A percentile compares a stretch with the other conserved stretches of the same genome.
phyloP scores from a whole-genome alignment of 2,329 filamentous ascomycete species.

The Fusarium sp. region DNA sequence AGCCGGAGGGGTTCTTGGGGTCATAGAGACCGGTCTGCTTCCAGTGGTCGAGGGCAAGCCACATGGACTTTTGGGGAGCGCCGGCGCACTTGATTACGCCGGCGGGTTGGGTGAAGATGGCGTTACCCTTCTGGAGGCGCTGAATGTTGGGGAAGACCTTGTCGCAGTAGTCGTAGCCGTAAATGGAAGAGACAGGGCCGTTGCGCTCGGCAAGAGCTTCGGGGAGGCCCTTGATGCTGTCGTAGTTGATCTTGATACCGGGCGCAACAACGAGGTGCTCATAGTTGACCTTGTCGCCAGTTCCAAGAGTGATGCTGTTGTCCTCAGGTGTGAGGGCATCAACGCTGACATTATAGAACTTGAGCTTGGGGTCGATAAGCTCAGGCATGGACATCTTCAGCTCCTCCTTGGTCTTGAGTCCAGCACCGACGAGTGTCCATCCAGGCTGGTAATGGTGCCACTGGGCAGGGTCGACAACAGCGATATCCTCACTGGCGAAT shows the following conservation, averaged over 20 bases:
- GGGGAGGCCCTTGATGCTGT: conserved; percentile 62
- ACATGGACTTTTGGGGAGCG: conserved; percentile 70
- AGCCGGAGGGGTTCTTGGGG: conserved; percentile 48
- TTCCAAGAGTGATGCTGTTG: conserved; percentile 63
- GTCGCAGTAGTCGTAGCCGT: conserved; percentile 63
- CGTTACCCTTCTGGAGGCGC: conserved; percentile 58
- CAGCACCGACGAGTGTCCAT: conserved; percentile 74
- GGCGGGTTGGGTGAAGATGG: conserved; percentile 68
- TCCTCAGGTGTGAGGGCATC: conserved; percentile 61
- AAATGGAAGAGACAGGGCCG: conserved; percentile 64
- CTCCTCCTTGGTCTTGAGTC: conserved; percentile 69
- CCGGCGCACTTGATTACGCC: conserved; percentile 69
- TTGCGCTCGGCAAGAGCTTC: conserved; percentile 61
- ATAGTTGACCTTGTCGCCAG: conserved; percentile 66
- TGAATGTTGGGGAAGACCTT: conserved; percentile 62
- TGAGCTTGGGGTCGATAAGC: conserved; percentile 67
- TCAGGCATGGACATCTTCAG: conserved; percentile 59
- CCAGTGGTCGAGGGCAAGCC: conserved; percentile 69
- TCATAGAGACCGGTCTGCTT: conserved; percentile 62
- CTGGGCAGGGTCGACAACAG: conserved; percentile 68
- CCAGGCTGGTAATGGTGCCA: conserved; percentile 76
- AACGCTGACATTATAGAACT: conserved; percentile 66
- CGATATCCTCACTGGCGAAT: conserved; percentile 68
- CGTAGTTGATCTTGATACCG: conserved; percentile 62
- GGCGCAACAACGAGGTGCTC: conserved; percentile 72